phyloP scores from a whole-genome alignment of 139 green algal species.

The Tetradesmus lagerheimii region DNA sequence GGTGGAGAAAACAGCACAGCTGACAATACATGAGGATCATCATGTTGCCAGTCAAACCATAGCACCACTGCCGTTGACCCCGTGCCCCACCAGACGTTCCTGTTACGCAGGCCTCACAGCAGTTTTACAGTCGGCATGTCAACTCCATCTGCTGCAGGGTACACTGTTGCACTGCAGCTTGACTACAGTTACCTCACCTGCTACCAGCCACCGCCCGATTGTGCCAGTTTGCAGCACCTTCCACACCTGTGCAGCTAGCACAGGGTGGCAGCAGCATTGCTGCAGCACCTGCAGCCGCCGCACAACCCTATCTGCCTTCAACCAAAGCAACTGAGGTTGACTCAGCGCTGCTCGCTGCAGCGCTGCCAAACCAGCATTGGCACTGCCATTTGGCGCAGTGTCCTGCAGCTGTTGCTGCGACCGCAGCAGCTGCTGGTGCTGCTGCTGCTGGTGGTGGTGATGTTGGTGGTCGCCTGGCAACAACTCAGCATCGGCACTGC shows the following conservation, averaged over 20 bases:
- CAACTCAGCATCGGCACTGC: too few species aligned
- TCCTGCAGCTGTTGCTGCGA: neutral
- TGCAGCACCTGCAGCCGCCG: slow-evolving; percentile 29
- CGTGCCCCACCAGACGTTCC: too few species aligned
- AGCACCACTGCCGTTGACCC: too few species aligned
- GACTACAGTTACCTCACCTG: slow-evolving; percentile 1
- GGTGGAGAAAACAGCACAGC: too few species aligned
- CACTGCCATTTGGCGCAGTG: too few species aligned
- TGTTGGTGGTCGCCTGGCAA: neutral
- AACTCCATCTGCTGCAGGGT: too few species aligned
- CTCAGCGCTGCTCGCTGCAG: slow-evolving; percentile 27
- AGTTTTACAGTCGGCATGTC: too few species aligned
- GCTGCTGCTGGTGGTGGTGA: neutral
- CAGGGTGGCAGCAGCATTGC: neutral
- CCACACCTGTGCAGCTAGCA: neutral
- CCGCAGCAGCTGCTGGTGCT: neutral
- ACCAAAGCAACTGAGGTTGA: neutral
- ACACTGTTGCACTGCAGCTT: too few species aligned
- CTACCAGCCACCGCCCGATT: slow-evolving; percentile 23
- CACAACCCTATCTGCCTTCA: neutral
- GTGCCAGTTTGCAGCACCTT: neutral
- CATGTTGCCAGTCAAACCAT: too few species aligned
- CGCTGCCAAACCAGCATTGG: neutral
- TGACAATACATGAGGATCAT: too few species aligned
- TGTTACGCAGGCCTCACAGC: too few species aligned